Conservation (phyloP, 768 basidiomycete species). For the Leccinum rimulosum region DNA sequence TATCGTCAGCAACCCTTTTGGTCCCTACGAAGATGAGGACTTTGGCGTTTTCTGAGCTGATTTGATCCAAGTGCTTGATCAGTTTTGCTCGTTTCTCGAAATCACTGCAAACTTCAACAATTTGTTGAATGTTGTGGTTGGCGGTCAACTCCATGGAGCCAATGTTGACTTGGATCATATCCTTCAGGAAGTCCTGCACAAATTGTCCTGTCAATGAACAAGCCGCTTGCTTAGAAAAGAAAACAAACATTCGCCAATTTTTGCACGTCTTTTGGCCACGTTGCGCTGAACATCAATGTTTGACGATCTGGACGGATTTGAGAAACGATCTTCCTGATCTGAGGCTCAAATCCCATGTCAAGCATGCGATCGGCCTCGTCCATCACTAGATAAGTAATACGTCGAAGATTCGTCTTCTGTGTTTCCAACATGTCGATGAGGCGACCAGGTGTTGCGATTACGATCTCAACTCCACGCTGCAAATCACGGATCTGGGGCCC, state of each 20-base stretch:
- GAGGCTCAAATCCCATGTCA: conserved; percentile 99
- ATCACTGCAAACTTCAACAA: conserved; percentile 95
- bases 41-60: conserved; percentile 95
- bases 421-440: conserved; percentile 99
- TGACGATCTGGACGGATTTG: conserved; percentile 99
- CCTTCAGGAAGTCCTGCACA: conserved; percentile 84
- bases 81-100: conserved; percentile 96
- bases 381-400: conserved; percentile 97
- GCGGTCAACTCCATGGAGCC: conserved; percentile 98
- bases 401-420: conserved; percentile 92
- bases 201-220: conserved; percentile 3
- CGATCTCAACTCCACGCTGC: conserved; percentile 94
- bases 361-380: conserved; percentile 99
- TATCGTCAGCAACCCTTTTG: conserved; percentile 96
- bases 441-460: conserved; percentile 99
- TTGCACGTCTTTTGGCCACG: conserved; percentile 99
- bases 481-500: conserved; percentile 98
- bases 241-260: conserved; percentile 79
- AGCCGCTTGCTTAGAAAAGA: neutral
- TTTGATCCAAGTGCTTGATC: conserved; percentile 95
- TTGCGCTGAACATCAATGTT: conserved; percentile 98
- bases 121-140: conserved; percentile 96
- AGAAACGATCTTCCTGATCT: conserved; percentile 95
- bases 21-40: conserved; percentile 98
- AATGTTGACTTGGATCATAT: conserved; percentile 98